Percentiles rank a stretch among this genome's conserved stretches.
phyloP scores from a whole-genome alignment of 225 moss, liverwort and hornwort species.

The Marchantia polymorpha region DNA sequence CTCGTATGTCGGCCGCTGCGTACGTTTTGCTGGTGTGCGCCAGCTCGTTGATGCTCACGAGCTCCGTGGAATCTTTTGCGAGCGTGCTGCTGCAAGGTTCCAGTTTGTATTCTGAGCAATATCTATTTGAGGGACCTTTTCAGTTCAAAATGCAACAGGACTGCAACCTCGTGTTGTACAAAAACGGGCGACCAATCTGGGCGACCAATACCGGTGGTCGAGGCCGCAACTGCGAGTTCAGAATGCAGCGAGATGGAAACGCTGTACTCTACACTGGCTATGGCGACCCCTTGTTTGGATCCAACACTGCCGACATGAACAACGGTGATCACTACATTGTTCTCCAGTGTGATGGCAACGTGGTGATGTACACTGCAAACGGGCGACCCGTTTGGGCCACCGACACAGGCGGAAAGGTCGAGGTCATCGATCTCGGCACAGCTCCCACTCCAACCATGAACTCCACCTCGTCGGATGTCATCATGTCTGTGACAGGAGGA shows the following conservation, averaged over 20 bases:
- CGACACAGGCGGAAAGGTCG: not conserved
- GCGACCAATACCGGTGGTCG: not conserved
- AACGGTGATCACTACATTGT: not conserved
- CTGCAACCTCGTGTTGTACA: constrained; percentile 13
- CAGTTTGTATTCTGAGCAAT: not conserved
- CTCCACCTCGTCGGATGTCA: no score
- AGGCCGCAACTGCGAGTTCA: not conserved
- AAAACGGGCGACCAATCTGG: not conserved
- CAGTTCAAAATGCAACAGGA: not conserved
- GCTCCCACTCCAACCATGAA: no score
- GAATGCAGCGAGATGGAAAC: not conserved
- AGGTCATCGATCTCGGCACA: not conserved
- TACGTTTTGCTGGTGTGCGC: not conserved
- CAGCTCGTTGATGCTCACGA: not conserved
- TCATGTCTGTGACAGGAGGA: no score
- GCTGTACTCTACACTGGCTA: not conserved
- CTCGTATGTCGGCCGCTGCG: not conserved
- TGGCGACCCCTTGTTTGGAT: no score
- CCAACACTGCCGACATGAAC: not conserved
- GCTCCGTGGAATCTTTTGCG: not conserved
- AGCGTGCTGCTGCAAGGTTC: not conserved
- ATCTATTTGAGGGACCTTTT: not conserved
- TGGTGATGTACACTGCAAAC: not conserved
- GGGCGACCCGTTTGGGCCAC: not conserved
- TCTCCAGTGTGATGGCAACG: not conserved